Evolutionary conservation across 305 asterid species (phyloP).

Genomic region (Plantago lanceolata): DNA sequence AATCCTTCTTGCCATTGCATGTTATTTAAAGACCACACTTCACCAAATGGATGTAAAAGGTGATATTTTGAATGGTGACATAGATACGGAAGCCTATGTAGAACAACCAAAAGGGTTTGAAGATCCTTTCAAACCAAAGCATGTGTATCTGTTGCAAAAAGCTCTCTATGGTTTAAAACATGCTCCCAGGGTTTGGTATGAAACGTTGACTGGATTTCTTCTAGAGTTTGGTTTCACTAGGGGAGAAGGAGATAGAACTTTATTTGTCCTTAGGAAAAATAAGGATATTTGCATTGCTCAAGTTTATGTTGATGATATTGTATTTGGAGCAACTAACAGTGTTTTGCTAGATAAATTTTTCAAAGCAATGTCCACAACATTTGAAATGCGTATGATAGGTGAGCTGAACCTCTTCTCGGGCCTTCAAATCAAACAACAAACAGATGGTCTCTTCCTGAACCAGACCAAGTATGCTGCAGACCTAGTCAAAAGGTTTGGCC

Average conservation of each 20-base stretch:
- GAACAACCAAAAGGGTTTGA: neutral
- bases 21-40: neutral
- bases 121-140: neutral
- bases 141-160: neutral
- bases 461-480: neutral
- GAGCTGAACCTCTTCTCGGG: neutral
- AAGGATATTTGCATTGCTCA: too few species aligned
- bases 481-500: neutral
- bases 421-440: neutral
- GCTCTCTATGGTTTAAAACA: neutral
- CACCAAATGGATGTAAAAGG: neutral
- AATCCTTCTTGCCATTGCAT: neutral
- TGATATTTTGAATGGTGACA: neutral
- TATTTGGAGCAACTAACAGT: neutral
- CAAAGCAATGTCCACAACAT: neutral
- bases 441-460: neutral
- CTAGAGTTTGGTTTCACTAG: neutral
- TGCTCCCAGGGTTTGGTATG: neutral
- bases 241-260: neutral
- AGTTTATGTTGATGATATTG: slow-evolving; percentile 19
- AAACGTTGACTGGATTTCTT: neutral
- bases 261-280: too few species aligned
- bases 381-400: neutral
- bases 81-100: neutral
- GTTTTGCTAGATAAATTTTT: neutral